These are phyloP conservation scores for Wickerhamomyces rabaulensis DNA, from an alignment of 805 yeast genomes.

Conservation along the genomic window DNA sequence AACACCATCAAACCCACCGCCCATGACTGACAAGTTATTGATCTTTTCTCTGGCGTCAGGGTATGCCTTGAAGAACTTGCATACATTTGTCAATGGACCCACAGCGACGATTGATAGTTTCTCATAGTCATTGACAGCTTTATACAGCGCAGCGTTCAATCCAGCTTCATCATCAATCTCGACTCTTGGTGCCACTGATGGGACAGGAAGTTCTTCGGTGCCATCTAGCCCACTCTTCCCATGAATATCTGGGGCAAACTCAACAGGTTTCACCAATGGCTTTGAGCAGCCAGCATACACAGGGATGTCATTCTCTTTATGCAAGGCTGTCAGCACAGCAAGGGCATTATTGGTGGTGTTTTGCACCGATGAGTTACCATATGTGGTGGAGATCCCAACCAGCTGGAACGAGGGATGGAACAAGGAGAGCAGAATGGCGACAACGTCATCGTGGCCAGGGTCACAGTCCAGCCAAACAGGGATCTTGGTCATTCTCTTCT, in stretches of 20 bases:
- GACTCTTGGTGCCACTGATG: constrained; percentile 30
- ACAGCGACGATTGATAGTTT: constrained; percentile 62
- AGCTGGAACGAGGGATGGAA: constrained; percentile 44
- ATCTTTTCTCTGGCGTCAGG: constrained; percentile 51
- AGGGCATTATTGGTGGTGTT: constrained; percentile 68
- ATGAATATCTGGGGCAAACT: constrained; percentile 59
- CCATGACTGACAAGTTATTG: constrained; percentile 64
- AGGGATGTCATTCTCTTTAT: constrained; percentile 38
- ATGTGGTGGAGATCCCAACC: constrained; percentile 31
- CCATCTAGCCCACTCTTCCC: constrained; percentile 79
- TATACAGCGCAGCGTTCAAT: constrained; percentile 26
- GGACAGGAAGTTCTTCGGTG: constrained; percentile 50
- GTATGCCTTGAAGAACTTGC: constrained; percentile 44
- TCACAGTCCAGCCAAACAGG: constrained; percentile 91
- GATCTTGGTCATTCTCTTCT: constrained; percentile 23
- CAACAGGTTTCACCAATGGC: constrained; percentile 49
- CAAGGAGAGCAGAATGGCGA: constrained; percentile 63
- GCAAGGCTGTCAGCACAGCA: constrained; percentile 58
- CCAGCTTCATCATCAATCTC: constrained; percentile 36
- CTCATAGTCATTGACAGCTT: constrained; percentile 40
- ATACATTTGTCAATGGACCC: constrained; percentile 74
- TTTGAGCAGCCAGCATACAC: constrained; percentile 61
- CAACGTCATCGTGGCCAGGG: constrained; percentile 87
- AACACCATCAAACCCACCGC: constrained; percentile 47
- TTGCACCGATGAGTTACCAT: constrained; percentile 37